phyloP scores from a whole-genome alignment of 768 basidiomycete genomes.

The Psilocybe tampanensis region DNA sequence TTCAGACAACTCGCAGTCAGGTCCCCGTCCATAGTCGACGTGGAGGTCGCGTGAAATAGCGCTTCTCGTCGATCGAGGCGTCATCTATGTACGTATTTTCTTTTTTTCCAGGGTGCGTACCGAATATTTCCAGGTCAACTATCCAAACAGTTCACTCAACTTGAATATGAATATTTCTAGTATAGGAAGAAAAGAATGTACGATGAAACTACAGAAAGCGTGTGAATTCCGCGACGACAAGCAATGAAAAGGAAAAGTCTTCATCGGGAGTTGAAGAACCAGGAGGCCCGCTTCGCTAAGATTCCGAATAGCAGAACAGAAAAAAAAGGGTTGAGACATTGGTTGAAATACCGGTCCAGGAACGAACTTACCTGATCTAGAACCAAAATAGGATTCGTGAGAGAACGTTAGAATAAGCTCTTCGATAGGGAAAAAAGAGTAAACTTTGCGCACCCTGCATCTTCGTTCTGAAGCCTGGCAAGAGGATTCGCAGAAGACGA shows the following conservation, averaged over 20 bases:
- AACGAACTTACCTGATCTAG: constrained; percentile 40
- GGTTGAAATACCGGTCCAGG: constrained; percentile 19
- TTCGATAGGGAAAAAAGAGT: constrained; percentile 12
- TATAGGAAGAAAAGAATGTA: constrained; percentile 21
- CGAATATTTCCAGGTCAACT: not conserved
- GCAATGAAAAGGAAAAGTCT: constrained; percentile 2
- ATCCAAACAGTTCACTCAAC: not conserved
- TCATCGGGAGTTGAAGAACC: constrained; percentile 88
- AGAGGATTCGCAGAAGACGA: constrained; percentile 65
- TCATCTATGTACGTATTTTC: constrained; percentile 3
- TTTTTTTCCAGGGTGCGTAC: not conserved
- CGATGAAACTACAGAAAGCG: constrained; percentile 23
- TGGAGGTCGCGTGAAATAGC: constrained; percentile 13
- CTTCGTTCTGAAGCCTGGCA: constrained; percentile 78
- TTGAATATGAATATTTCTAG: constrained; percentile 20
- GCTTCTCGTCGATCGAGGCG: constrained; percentile 22
- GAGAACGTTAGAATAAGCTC: constrained; percentile 10
- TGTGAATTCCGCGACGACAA: constrained; percentile 7
- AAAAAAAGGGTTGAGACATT: constrained; percentile 21
- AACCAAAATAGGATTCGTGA: constrained; percentile 16
- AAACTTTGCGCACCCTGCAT: constrained; percentile 57
- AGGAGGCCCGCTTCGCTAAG: constrained; percentile 86
- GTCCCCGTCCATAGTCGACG: constrained; percentile 33
- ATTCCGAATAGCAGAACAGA: constrained; percentile 18
- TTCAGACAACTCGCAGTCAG: too few relatives aligned